Evolutionary conservation across 768 basidiomycete genomes (phyloP).

Genomic region (Psilocybe sp.): DNA sequence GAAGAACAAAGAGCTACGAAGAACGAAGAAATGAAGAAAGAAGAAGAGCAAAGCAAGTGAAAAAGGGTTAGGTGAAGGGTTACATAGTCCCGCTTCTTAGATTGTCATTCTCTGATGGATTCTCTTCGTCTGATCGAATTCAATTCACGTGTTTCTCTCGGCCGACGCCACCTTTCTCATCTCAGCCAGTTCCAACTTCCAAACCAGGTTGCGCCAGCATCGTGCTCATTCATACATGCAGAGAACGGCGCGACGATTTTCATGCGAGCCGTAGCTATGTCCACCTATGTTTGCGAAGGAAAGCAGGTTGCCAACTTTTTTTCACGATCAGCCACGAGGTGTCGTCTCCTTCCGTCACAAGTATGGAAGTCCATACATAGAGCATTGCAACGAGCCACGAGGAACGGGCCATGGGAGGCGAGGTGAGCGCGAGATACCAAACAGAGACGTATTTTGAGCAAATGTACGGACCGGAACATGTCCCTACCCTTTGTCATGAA

Average conservation of each 20-base stretch:
- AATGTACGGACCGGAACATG: no score
- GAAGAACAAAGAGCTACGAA: constrained; percentile 9
- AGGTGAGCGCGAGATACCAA: no score
- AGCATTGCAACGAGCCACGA: neutral
- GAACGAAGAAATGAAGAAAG: constrained; percentile 15
- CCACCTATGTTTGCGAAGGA: no score
- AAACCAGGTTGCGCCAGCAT: neutral
- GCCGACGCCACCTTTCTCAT: constrained; percentile 11
- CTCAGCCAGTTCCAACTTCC: neutral
- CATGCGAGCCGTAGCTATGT: no score
- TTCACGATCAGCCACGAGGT: neutral
- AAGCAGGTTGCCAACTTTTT: neutral
- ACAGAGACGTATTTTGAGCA: no score
- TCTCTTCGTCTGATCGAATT: constrained; percentile 28
- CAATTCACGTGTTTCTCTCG: constrained; percentile 25
- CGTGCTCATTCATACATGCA: no score
- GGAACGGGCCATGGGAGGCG: neutral
- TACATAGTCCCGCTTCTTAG: constrained; percentile 3
- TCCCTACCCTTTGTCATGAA: no score
- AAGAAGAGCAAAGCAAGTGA: constrained; percentile 10
- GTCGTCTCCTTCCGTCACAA: neutral
- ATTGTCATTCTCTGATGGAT: neutral
- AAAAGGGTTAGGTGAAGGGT: constrained; percentile 22
- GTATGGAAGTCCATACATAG: neutral
- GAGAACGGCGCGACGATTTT: no score